A percentile compares a stretch with the other conserved stretches of the same genome.
These are phyloP conservation scores for Periconia sp. DNA, from an alignment of 2,329 filamentous ascomycete genomes.

Conservation along the genomic window DNA sequence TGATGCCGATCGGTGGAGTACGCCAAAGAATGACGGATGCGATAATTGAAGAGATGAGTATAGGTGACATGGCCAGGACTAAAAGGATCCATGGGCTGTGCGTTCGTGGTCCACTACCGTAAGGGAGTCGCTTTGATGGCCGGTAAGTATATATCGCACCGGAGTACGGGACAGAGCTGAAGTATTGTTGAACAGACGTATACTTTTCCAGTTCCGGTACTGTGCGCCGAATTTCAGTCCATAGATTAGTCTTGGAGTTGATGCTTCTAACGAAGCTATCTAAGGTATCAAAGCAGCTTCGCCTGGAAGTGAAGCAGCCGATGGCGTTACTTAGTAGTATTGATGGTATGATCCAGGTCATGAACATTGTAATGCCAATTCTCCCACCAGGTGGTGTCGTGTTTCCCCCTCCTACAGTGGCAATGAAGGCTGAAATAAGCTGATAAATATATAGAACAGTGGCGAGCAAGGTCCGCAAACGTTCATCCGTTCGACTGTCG, in stretches of 20 bases:
- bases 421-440: slow-evolving; percentile 14
- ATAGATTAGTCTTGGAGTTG: slow-evolving; percentile 7
- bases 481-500: slow-evolving; percentile 20
- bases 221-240: slow-evolving; percentile 3
- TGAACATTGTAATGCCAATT: slow-evolving; percentile 26
- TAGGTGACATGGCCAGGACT: slow-evolving; percentile 7
- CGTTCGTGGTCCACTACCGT: slow-evolving; percentile 1
- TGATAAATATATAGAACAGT: slow-evolving; percentile 21
- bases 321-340: slow-evolving; percentile 28
- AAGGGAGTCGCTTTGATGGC: slow-evolving; percentile 11
- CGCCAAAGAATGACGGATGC: slow-evolving; percentile 24
- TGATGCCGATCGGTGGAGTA: slow-evolving; percentile 20
- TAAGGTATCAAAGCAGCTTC: slow-evolving; percentile 21
- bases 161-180: slow-evolving; percentile 16
- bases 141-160: slow-evolving; percentile 28
- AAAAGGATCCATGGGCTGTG: slow-evolving; percentile 2
- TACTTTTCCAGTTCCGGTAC: slow-evolving; percentile 1
- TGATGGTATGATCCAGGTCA: slow-evolving; percentile 28
- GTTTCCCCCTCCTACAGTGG: slow-evolving; percentile 17
- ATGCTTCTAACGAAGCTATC: slow-evolving; percentile 10
- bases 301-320: slow-evolving; percentile 22
- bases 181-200: slow-evolving; percentile 12
- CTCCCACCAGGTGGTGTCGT: slow-evolving; percentile 24
- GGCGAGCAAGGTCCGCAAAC: slow-evolving; percentile 20
- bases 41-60: slow-evolving; percentile 13